Conservation (phyloP, 2,329 filamentous ascomycete species). For the Botrytis tulipae region DNA sequence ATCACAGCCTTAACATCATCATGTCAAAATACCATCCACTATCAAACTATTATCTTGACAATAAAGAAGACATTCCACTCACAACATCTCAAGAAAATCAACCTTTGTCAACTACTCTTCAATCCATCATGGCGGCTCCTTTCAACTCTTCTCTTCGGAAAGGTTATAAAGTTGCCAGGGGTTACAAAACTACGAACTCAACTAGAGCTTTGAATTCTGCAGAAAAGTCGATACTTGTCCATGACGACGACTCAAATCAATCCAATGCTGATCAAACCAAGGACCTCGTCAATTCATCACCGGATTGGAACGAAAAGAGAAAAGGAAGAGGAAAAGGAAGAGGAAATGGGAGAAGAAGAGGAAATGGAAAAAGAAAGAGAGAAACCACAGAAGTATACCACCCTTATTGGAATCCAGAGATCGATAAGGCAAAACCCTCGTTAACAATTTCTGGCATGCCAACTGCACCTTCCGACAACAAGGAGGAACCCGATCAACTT, state of each 20-base stretch:
- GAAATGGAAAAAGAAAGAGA: background rate
- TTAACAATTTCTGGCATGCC: background rate
- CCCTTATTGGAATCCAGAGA: background rate
- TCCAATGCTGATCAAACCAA: background rate
- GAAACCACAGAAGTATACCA: background rate
- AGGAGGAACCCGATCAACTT: background rate
- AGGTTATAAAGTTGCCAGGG: background rate
- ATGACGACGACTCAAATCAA: background rate
- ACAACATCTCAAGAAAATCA: too few species aligned
- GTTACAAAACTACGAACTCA: too few species aligned
- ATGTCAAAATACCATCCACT: background rate
- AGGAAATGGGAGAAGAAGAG: background rate
- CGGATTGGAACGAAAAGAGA: background rate
- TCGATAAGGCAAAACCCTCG: background rate
- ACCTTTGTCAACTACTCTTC: background rate
- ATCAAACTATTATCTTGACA: background rate
- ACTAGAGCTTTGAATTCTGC: background rate
- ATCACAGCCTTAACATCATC: background rate
- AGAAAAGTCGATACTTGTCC: background rate
- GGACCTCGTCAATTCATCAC: too few species aligned
- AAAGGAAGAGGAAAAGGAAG: background rate
- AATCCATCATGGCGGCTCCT: background rate
- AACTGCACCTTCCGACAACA: too few species aligned
- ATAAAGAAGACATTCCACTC: background rate
- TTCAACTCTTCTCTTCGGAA: background rate